These are phyloP conservation scores for Trichoderma atrobrunneum DNA, from an alignment of 2,329 filamentous ascomycete species.

Conservation along the genomic window DNA sequence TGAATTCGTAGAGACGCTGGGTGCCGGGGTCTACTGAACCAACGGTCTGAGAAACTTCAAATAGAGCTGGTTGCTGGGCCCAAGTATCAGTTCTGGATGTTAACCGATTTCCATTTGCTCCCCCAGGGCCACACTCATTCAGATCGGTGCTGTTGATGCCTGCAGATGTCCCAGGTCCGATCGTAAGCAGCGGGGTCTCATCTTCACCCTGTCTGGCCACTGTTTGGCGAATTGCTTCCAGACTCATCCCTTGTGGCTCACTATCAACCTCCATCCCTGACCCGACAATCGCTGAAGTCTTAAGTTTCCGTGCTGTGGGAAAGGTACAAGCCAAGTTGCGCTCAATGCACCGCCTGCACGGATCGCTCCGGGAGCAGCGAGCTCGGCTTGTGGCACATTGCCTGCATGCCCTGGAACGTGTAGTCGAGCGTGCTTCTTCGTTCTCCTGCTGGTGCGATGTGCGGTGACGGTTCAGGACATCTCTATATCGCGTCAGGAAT, in stretches of 20 bases:
- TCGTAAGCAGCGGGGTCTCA: neutral
- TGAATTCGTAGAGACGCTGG: neutral
- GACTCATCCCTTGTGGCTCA: neutral
- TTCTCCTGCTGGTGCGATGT: neutral
- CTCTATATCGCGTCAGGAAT: neutral
- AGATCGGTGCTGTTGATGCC: neutral
- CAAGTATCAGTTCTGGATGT: neutral
- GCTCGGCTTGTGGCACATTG: neutral
- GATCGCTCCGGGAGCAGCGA: neutral
- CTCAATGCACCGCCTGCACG: neutral
- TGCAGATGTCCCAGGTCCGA: neutral
- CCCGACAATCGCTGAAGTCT: neutral
- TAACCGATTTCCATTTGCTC: neutral
- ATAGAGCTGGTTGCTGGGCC: neutral
- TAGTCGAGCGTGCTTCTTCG: neutral
- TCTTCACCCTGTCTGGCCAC: neutral
- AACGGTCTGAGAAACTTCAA: neutral
- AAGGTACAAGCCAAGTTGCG: neutral
- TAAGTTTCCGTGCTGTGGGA: neutral
- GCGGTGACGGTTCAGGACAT: neutral
- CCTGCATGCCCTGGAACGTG: neutral
- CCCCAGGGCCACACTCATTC: neutral
- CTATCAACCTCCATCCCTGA: neutral
- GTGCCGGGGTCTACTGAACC: neutral
- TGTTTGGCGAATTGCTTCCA: neutral